Conservation (phyloP, 106 monocot species). For the Allium sativum region DNA sequence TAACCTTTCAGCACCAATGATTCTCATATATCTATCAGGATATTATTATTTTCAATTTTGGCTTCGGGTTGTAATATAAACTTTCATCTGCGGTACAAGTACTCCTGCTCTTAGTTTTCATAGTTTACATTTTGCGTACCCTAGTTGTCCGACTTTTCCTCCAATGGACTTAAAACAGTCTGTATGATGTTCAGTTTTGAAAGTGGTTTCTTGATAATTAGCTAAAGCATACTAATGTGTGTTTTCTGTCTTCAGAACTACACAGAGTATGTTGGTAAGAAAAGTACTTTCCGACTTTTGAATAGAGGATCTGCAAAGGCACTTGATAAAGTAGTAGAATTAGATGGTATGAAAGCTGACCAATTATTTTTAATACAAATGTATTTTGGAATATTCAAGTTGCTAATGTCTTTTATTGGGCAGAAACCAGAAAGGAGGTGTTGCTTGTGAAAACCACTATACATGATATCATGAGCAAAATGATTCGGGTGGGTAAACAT, state of each 20-base stretch:
- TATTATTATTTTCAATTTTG: neutral
- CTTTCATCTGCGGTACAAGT: no score
- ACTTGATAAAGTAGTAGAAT: constrained; percentile 93
- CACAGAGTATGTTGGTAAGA: constrained; percentile 71
- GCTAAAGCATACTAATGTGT: neutral
- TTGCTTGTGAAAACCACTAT: constrained; percentile 93
- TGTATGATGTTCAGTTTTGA: no score
- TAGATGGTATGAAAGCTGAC: constrained; percentile 60
- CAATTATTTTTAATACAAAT: constrained; percentile 8
- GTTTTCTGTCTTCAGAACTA: constrained; percentile 52
- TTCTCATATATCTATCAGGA: neutral
- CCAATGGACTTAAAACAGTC: no score
- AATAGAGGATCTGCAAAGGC: constrained; percentile 99
- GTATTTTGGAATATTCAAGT: neutral
- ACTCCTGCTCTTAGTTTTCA: no score
- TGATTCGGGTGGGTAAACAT: constrained; percentile 55
- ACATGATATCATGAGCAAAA: constrained; percentile 97
- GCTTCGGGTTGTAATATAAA: constrained; percentile 4
- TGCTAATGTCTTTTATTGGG: constrained; percentile 17
- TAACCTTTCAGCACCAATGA: no score
- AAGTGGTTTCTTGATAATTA: no score
- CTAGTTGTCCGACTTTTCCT: no score
- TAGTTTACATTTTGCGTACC: no score
- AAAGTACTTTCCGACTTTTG: constrained; percentile 94
- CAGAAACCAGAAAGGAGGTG: constrained; percentile 58